Base-by-base conservation (phyloP, 1,284 basidiomycete genomes). In the Fistulinella cinereoalba region DNA sequence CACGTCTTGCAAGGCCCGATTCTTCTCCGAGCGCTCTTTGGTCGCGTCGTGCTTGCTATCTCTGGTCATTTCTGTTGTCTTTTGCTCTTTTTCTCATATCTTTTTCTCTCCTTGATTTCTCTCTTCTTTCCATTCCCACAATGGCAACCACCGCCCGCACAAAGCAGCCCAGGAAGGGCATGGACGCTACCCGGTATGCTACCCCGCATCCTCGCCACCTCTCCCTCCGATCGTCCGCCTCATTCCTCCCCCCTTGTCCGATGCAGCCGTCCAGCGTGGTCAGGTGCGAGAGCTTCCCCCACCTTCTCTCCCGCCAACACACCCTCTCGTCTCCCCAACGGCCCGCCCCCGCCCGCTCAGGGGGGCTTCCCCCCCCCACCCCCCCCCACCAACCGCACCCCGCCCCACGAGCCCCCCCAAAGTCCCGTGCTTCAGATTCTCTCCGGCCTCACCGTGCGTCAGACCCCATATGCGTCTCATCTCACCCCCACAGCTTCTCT, bases 141-240 rank as follows among this genome's bases (percentile, higher is more conserved):
- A 85, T 86, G 83, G 77, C 83, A 58, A 72, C 81, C 43, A 66
- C 79, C 57, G 71, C 80, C 58, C 74, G 83, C 65, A 61, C 75
- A 50, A 85, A 82, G 69, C 72, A 72, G 46, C 57, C 72, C 49
- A 77, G 76, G 66, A 86, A 81, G 63, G 78, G 76, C 42, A 67
- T 70, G 52, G 66, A 76, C 55, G 58, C 74, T 56, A 61, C 75
- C 58, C 77, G 82, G 83, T 84, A 60, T 59, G 76, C 43, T 44
- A 28, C 47, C 22, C 25, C 44, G 39, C 41, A 50, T 49, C 52
- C 42, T 52, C 53, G 41, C 56, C 42, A 41, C 49, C 47, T 42
- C 43, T 43, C 19, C 32, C 22, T 37, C 9, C 32, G 21, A 24
- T 29, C 55, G 45, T 55, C 55, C 12, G 41, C 48, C 46, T 43